phyloP scores from a whole-genome alignment of 208 protist species.

The Crithidia sp. region DNA sequence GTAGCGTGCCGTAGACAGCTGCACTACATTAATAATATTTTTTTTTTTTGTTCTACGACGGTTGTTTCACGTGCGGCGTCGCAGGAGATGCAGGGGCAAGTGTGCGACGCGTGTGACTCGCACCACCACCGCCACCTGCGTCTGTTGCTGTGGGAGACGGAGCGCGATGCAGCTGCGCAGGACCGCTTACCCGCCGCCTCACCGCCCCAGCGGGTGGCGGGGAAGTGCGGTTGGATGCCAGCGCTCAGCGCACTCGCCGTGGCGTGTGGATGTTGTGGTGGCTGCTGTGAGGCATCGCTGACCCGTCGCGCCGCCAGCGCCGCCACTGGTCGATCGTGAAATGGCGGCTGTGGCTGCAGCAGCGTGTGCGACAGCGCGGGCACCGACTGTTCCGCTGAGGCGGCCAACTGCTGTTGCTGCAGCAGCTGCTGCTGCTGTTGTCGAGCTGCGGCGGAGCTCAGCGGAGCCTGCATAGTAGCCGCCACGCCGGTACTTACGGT shows the following conservation, averaged over 20 bases:
- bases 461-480: slow-evolving; percentile 6
- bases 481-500: not conserved
- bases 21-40: not conserved
- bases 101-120: not conserved
- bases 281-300: not conserved
- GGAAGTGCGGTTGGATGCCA: not conserved
- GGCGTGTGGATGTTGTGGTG: not conserved
- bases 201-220: not conserved
- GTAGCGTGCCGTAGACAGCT: not conserved
- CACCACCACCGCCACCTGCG: too few relatives aligned
- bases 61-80: too few relatives aligned
- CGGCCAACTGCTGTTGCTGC: not conserved
- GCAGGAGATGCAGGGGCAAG: too few relatives aligned
- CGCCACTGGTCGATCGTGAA: too few relatives aligned
- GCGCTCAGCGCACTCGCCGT: not conserved
- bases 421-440: slow-evolving; percentile 15
- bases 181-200: slow-evolving; percentile 1
- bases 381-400: not conserved
- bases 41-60: not conserved
- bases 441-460: not conserved
- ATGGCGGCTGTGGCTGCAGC: not conserved
- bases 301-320: not conserved
- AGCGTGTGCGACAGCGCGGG: not conserved
- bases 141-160: not conserved
- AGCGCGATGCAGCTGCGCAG: not conserved